A percentile compares a stretch with the other conserved stretches of the same genome.
Evolutionary conservation across 345 rosid species (phyloP).

Genomic region (Salix caprea): DNA sequence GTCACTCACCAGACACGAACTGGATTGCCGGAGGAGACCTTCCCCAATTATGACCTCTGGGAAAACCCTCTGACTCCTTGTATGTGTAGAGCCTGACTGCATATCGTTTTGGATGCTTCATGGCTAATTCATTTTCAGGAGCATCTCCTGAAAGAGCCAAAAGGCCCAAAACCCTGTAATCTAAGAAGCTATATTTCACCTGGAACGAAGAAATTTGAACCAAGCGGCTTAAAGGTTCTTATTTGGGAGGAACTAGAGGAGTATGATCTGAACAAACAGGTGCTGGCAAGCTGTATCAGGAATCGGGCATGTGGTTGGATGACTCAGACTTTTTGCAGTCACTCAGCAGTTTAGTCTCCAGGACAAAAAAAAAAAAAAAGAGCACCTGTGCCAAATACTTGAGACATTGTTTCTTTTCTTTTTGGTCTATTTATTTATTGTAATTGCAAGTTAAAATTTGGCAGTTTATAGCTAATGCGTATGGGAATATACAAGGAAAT

Average conservation of each 20-base stretch:
- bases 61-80: constrained; percentile 98
- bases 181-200: constrained; percentile 12
- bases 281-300: not conserved
- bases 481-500: not conserved
- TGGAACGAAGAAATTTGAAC: constrained; percentile 3
- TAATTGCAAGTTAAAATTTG: constrained; percentile 19
- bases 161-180: not conserved
- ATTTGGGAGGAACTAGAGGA: not conserved
- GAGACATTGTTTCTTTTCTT: not conserved
- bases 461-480: not conserved
- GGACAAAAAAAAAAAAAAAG: not conserved
- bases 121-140: constrained; percentile 15
- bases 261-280: not conserved
- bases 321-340: not conserved
- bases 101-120: constrained; percentile 1
- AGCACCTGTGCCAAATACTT: constrained; percentile 4
- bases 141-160: not conserved
- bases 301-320: not conserved
- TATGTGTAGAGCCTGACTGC: constrained; percentile 88
- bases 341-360: constrained; percentile 12
- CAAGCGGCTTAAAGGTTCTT: not conserved
- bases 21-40: constrained; percentile 98
- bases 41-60: constrained; percentile 99
- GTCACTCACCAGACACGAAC: constrained; percentile 95
- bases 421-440: constrained; percentile 13